Evolutionary conservation across 1,284 basidiomycete genomes (phyloP).

Genomic region (Trichosporon sp.): DNA sequence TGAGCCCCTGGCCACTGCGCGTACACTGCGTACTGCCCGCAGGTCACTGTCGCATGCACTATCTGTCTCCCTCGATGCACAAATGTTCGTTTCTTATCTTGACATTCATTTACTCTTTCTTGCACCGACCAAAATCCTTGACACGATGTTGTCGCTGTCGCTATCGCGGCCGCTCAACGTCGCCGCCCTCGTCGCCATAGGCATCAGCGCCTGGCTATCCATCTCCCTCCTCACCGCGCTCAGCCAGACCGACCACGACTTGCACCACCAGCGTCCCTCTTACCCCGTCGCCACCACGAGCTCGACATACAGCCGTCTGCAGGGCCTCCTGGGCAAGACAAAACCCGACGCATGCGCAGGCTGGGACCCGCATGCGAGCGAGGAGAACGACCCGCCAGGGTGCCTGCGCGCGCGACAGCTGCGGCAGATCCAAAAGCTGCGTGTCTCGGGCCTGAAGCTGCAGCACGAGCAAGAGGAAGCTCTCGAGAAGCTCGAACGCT

Average conservation of each 20-base stretch:
- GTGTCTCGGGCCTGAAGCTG: constrained; percentile 16
- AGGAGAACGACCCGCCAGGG: constrained; percentile 36
- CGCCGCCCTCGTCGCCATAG: not conserved
- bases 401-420: constrained; percentile 47
- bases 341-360: constrained; percentile 20
- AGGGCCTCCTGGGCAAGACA: not conserved
- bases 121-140: not conserved
- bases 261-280: not conserved
- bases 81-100: not conserved
- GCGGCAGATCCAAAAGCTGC: constrained; percentile 41
- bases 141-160: not conserved
- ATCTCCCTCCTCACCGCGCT: not conserved
- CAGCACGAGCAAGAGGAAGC: constrained; percentile 20
- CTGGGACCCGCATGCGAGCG: constrained; percentile 35
- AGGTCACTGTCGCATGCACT: not conserved
- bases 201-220: not conserved
- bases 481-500: constrained; percentile 36
- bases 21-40: no score
- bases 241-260: not conserved
- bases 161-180: not conserved
- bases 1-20: no score
- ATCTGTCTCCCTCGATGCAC: not conserved
- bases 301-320: not conserved
- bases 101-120: not conserved
- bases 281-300: no score